Evolutionary conservation across 139 green algal species (phyloP).

Genomic region (Nannochloris sp.): DNA sequence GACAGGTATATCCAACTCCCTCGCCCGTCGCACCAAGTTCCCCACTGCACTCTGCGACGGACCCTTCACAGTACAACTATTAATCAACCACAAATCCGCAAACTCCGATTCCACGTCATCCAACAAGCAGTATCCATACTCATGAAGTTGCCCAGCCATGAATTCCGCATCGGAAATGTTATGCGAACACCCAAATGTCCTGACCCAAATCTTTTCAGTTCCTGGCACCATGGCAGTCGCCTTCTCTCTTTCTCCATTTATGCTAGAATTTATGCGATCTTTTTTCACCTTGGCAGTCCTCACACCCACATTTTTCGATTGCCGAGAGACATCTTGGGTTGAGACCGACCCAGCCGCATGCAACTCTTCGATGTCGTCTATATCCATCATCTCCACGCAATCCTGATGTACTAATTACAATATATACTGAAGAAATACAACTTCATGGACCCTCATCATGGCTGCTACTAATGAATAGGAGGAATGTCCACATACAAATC

Average conservation of each 20-base stretch:
- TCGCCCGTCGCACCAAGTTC: conserved; percentile 42
- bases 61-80: conserved; percentile 90
- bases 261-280: too few relatives aligned
- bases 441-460: not conserved
- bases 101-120: conserved; percentile 34
- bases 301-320: not conserved
- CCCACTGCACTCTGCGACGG: conserved; percentile 68
- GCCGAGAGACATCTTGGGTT: not conserved
- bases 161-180: conserved; percentile 74
- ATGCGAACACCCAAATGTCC: conserved; percentile 72
- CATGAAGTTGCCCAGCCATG: conserved; percentile 45
- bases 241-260: not conserved
- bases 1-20: conserved; percentile 46
- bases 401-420: not conserved
- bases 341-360: not conserved
- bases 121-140: conserved; percentile 73
- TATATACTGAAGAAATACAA: not conserved
- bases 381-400: not conserved
- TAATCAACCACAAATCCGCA: conserved; percentile 82
- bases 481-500: conserved; percentile 17
- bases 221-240: conserved; percentile 31
- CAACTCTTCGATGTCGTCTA: conserved; percentile 27
- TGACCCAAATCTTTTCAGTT: conserved; percentile 56
- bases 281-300: too few relatives aligned
- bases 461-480: not conserved